Evolutionary conservation across 2,329 filamentous ascomycete species (phyloP), one percentile per base, ranked within the genome.

Genomic region (Aureobasidium sp.): DNA sequence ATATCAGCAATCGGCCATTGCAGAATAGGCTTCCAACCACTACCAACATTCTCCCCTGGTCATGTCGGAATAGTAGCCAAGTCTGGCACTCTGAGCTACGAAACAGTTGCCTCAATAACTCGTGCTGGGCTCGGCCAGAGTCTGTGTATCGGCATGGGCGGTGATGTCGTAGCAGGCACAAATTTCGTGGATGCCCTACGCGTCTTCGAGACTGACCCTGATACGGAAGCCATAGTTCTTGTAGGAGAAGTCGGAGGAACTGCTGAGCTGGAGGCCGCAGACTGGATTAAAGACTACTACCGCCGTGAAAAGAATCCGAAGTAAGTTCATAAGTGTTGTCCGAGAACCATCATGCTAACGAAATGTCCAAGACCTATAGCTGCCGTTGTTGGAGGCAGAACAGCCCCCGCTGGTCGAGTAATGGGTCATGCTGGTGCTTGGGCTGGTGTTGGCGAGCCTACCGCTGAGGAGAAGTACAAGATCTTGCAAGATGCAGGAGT

Each of bases 371-470:
- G 85, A 67, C 89, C 89, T 0, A 89, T 92, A 48, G 85, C 87
- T 69, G 89, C 86, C 50, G 77, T 91, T 6, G 79, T 92, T 32
- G 88, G 83, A 34, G 89, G 89, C 5, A 75, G 86, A 52, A 75
- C 83, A 64, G 86, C 86, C n/a, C 80, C 81, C 6, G 76, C 78
- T 16, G 85, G 85, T 15, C 81, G 82, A 27, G 81, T 90, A 47
- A 91, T 92, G 88, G 89, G 89, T 10, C 89, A 93, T 71, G 87
- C 89, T 10, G 89, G 89, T 47, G 89, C 89, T 15, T 90, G 89
- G 78, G 78, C 80, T 59, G 80, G 85, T 1, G 80, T 84, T 7
- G 86, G 86, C 25, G 88, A 92, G 69, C 82, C 85, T 3, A 79
- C 79, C 63, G 83, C 86, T 0, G 74, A 78, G 42, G 78, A 80